Evolutionary conservation across 1,139 yeast genomes (phyloP).

Genomic region (Blastobotrys persicus): DNA sequence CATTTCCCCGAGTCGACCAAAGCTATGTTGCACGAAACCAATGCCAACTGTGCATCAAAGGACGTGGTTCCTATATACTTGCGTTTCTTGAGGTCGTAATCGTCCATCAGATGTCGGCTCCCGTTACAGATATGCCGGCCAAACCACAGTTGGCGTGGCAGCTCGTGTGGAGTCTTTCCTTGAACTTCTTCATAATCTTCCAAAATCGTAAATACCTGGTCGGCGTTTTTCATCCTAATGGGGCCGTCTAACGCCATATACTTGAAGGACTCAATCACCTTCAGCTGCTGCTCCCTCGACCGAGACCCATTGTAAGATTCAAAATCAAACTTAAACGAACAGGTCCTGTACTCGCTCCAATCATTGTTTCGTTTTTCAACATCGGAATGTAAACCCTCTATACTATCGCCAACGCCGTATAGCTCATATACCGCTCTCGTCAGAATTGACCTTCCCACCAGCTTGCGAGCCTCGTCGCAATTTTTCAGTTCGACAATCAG

Average conservation of each 20-base stretch:
- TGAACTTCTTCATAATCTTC: slow-evolving; percentile 56
- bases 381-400: slow-evolving; percentile 57
- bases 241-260: slow-evolving; percentile 75
- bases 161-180: slow-evolving; percentile 42
- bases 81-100: slow-evolving; percentile 76
- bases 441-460: slow-evolving; percentile 67
- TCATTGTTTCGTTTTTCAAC: slow-evolving; percentile 40
- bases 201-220: slow-evolving; percentile 65
- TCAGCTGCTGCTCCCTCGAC: slow-evolving; percentile 51
- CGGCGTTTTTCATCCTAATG: slow-evolving; percentile 74
- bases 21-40: slow-evolving; percentile 83
- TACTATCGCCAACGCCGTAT: slow-evolving; percentile 67
- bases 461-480: slow-evolving; percentile 64
- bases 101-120: slow-evolving; percentile 70
- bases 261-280: slow-evolving; percentile 66
- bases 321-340: slow-evolving; percentile 73
- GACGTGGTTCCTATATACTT: slow-evolving; percentile 94
- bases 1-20: slow-evolving; percentile 64
- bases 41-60: slow-evolving; percentile 74
- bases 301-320: slow-evolving; percentile 71
- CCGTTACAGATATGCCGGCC: slow-evolving; percentile 70
- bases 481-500: slow-evolving; percentile 58
- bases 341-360: slow-evolving; percentile 25
- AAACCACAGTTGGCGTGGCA: slow-evolving; percentile 63
- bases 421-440: slow-evolving; percentile 78